Evolutionary conservation across 2,329 filamentous ascomycete species (phyloP), one percentile per base, ranked within the genome.

Genomic region (Penicillium sclerotigenum): DNA sequence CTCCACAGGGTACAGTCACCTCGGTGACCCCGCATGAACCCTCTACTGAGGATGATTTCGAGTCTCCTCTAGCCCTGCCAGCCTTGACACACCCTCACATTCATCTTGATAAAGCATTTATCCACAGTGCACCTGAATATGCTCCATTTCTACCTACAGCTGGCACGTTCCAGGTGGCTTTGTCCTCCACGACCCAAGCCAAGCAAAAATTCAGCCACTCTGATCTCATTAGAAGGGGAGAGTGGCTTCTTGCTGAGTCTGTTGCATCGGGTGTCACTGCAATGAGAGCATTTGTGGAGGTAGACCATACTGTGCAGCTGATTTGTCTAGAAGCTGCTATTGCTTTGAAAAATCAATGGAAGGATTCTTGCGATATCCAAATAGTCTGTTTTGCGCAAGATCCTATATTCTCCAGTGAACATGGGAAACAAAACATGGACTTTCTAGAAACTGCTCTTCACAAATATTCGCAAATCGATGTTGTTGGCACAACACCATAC

Each of bases 301-400:
- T 90, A 1, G 87, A 90, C 68, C 78, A 80, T 40, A 80, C 82
- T 9, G 86, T 89, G 1, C 73, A 77, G 5, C 71, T 81, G 53
- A 82, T 79, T 57, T 87, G 84, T 62, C 70, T 87, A 4, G 75
- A 81, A 38, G 82, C 81, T 2, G 87, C 83, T 0, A 66, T 85
- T 26, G 73, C 71, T 31, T 75, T 90, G 45, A 86, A 85, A 69
- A 63, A 75, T 3, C 73, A 81, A 50, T 87, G 83, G 67, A 66
- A 71, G 11, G 75, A 79, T 20, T 71, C 76, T 8, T 83, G 87
- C 58, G 73, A 81, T 7, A 72, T 90, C 5, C 87, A 90, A 68
- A 79, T 91, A 4, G 89, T 85, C 63, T 82, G 81, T 1, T 90
- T 90, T 72, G 87, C 87, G 7, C 87, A 90, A 65, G 81, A 89